Percentiles rank a stretch among this genome's conserved stretches.
Conservation (phyloP, 2,329 filamentous ascomycete genomes). For the Kalmusia sp. region DNA sequence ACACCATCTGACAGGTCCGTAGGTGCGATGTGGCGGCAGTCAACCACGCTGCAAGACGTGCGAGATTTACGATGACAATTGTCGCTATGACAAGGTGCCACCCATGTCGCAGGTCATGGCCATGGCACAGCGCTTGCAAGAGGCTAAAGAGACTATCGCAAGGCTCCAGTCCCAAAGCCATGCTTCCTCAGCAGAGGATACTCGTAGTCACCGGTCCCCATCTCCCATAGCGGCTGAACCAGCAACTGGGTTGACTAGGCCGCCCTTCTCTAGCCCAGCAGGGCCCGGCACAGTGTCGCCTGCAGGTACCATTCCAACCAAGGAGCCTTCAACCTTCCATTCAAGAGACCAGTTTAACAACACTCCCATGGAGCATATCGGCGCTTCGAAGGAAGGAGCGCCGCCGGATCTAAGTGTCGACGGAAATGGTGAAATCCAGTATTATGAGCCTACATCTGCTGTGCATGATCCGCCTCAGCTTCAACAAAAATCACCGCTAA, state of each 20-base stretch:
- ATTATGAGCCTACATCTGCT: conserved; percentile 15
- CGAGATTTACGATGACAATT: conserved; percentile 38
- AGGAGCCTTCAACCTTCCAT: not conserved
- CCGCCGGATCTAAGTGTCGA: conserved; percentile 7
- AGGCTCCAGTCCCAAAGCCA: not conserved
- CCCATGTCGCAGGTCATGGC: conserved; percentile 41
- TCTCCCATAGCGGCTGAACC: too few species aligned
- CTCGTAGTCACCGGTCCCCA: not conserved
- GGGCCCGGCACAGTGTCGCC: not conserved
- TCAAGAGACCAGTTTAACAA: not conserved
- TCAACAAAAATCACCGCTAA: not conserved
- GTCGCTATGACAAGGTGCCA: conserved; percentile 42
- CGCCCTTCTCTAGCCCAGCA: not conserved
- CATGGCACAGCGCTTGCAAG: conserved; percentile 33
- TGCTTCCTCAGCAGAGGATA: not conserved
- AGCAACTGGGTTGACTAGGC: too few species aligned
- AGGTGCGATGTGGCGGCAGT: conserved; percentile 33
- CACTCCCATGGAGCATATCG: not conserved
- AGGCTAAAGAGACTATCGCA: conserved; percentile 6
- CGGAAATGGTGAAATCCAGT: conserved; percentile 11
- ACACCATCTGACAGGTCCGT: not conserved
- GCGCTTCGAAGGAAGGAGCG: not conserved
- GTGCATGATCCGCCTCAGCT: conserved; percentile 13
- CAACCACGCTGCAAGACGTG: conserved; percentile 42
- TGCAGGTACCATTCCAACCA: not conserved